A percentile compares a stretch with the other conserved stretches of the same genome.
Evolutionary conservation across 345 rosid genomes (phyloP).

Genomic region (Eucalyptus pumila): DNA sequence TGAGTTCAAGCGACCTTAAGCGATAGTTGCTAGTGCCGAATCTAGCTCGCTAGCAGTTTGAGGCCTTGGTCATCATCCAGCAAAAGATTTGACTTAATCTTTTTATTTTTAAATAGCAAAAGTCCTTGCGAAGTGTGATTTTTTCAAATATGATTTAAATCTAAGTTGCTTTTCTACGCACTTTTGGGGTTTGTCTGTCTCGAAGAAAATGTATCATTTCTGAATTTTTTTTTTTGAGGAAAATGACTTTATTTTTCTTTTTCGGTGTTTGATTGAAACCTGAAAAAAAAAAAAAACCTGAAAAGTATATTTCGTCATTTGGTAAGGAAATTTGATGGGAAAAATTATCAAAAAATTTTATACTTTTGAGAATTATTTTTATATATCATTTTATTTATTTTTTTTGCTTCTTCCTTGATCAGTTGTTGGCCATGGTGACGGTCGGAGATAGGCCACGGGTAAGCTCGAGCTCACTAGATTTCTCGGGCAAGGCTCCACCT

Average conservation of each 20-base stretch:
- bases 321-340: background rate
- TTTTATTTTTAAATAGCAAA: background rate
- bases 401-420: background rate
- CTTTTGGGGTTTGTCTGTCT: background rate
- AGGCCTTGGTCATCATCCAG: background rate
- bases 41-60: background rate
- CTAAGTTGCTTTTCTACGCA: background rate
- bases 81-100: background rate
- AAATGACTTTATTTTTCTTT: too few relatives aligned
- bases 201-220: too few relatives aligned
- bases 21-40: background rate
- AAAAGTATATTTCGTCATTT: too few relatives aligned
- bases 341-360: too few relatives aligned
- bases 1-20: background rate
- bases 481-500: background rate
- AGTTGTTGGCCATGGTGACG: background rate
- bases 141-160: background rate
- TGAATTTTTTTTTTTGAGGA: too few relatives aligned
- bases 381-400: too few relatives aligned
- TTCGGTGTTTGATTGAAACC: background rate
- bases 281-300: background rate
- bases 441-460: fast-evolving
- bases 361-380: too few relatives aligned
- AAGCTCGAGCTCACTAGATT: background rate
- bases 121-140: background rate